phyloP scores from a whole-genome alignment of 2,329 filamentous ascomycete genomes.

The Mariannaea sp. region DNA sequence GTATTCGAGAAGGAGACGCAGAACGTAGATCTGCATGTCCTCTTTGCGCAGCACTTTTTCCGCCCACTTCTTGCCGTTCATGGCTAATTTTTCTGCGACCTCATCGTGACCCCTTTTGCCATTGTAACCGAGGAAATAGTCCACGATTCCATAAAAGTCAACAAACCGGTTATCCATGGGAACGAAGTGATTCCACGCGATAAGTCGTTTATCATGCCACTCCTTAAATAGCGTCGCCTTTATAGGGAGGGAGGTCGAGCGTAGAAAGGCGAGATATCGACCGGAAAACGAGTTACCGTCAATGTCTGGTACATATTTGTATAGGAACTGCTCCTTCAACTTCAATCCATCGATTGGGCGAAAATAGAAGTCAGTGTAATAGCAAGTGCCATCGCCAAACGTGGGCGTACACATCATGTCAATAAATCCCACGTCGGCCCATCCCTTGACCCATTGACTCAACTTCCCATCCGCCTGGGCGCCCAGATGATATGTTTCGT shows the following conservation, averaged over 20 bases:
- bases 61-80: constrained; percentile 70
- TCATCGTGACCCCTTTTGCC: constrained; percentile 56
- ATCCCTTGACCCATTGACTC: constrained; percentile 54
- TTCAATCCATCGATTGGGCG: constrained; percentile 45
- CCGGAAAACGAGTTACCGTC: constrained; percentile 76
- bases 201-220: constrained; percentile 77
- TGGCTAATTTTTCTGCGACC: constrained; percentile 67
- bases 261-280: constrained; percentile 70
- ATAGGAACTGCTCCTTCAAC: constrained; percentile 59
- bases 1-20: constrained; percentile 68
- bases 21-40: constrained; percentile 75
- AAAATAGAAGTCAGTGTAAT: constrained; percentile 56
- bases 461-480: constrained; percentile 52
- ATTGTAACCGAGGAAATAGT: constrained; percentile 71
- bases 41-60: constrained; percentile 69
- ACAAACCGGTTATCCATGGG: constrained; percentile 76
- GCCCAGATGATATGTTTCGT: constrained; percentile 52
- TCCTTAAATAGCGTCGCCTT: constrained; percentile 80
- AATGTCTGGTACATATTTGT: constrained; percentile 76
- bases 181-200: constrained; percentile 81
- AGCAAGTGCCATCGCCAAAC: constrained; percentile 47
- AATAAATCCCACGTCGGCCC: constrained; percentile 58
- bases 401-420: constrained; percentile 57
- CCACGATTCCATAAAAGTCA: constrained; percentile 74
- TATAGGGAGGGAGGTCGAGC: constrained; percentile 71